Evolutionary conservation across 768 basidiomycete species (phyloP).

Genomic region (Suillus weaverae): DNA sequence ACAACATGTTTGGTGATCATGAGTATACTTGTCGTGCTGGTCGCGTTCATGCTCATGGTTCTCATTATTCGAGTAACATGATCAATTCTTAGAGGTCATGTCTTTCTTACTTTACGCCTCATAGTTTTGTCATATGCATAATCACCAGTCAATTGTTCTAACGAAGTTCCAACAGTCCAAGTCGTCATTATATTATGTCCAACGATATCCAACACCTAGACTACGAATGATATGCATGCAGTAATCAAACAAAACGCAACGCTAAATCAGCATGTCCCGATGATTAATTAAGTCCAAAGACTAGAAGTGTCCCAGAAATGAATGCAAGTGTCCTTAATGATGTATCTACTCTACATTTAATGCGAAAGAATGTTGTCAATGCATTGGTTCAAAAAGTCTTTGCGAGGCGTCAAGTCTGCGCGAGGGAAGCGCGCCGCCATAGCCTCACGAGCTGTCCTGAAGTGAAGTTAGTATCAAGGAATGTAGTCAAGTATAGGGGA

Average conservation of each 20-base stretch:
- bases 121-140: not conserved
- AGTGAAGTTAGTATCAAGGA: constrained; percentile 4
- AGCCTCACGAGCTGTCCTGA: constrained; percentile 62
- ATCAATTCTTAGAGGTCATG: constrained; percentile 7
- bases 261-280: not conserved
- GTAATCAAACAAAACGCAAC: not conserved
- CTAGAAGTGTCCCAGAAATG: constrained; percentile 11
- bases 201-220: constrained; percentile 11
- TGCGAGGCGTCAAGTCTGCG: constrained; percentile 56
- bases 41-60: constrained; percentile 73
- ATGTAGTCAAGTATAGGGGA: not conserved
- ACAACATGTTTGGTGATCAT: constrained; percentile 74
- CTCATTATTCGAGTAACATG: constrained; percentile 67
- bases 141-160: constrained; percentile 7
- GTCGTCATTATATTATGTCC: constrained; percentile 14
- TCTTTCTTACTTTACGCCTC: constrained; percentile 9
- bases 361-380: constrained; percentile 67
- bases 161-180: constrained; percentile 15
- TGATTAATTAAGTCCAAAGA: not conserved
- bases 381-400: constrained; percentile 65
- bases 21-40: constrained; percentile 61
- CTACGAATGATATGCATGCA: constrained; percentile 1
- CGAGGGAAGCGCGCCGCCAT: constrained; percentile 64
- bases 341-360: constrained; percentile 32
- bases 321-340: constrained; percentile 1